Conservation (phyloP, 768 basidiomycete species). For the Hericium coralloides region DNA sequence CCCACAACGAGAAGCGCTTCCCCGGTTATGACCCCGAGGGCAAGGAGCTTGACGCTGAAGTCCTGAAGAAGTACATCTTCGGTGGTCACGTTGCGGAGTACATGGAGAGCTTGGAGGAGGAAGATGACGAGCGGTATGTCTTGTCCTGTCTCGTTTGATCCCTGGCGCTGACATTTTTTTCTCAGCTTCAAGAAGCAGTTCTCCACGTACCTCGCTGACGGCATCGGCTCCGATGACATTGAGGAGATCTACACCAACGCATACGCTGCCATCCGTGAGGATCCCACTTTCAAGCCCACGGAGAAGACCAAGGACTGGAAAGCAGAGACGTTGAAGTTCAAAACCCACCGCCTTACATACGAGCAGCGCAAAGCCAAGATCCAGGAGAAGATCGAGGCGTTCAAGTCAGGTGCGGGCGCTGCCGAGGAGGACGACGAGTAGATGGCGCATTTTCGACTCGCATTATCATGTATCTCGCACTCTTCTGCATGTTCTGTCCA, state of each 20-base stretch:
- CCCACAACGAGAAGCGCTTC: constrained; percentile 97
- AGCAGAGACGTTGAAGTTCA: constrained; percentile 69
- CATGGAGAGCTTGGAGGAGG: constrained; percentile 99
- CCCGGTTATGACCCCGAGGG: constrained; percentile 91
- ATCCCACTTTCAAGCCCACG: constrained; percentile 82
- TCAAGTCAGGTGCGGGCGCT: constrained; percentile 57
- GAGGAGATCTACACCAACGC: constrained; percentile 93
- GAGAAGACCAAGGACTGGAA: constrained; percentile 92
- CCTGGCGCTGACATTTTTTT: constrained; percentile 5
- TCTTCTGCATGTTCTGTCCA: not conserved
- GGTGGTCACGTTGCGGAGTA: constrained; percentile 98
- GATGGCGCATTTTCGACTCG: not conserved
- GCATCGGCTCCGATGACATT: constrained; percentile 90
- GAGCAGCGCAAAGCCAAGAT: constrained; percentile 76
- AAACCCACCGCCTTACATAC: constrained; percentile 55
- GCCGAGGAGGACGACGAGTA: constrained; percentile 38
- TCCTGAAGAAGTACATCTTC: constrained; percentile 94
- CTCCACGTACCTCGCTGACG: constrained; percentile 90
- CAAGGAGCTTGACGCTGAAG: constrained; percentile 91
- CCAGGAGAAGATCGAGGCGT: constrained; percentile 82
- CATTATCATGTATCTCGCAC: not conserved
- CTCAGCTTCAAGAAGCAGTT: constrained; percentile 95
- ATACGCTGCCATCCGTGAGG: constrained; percentile 92
- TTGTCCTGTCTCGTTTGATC: not conserved
- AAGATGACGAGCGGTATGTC: constrained; percentile 89